Base-by-base conservation (phyloP, 768 basidiomycete species). In the Mrakia hoshinonis region DNA sequence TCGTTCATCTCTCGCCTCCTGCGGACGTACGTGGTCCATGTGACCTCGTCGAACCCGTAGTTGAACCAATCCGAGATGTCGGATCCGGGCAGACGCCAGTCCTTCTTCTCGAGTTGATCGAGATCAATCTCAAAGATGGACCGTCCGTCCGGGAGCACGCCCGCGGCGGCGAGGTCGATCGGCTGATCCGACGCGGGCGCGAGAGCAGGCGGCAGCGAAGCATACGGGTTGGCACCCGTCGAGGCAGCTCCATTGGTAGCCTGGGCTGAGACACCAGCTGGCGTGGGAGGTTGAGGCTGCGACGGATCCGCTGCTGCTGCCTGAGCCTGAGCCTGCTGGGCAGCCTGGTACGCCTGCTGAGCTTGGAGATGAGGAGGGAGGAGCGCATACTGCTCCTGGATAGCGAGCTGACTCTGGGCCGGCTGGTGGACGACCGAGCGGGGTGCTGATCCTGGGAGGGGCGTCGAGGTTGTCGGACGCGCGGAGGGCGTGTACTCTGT, bases 31-130 rank as follows among this genome's bases (percentile, higher is more conserved):
- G 87, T 88, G 77, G 92, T 90, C 92, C 93, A 99, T 43, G 89
- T 90, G 20, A 91, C 84, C 80, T 99, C 96, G 79, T 99, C 96
- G 77, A 98, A 98, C 0, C 96, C 96, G 75, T 96, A 98, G 80
- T 99, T 98, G 81, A 99, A 99, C 89, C 93, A 99, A 81, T 97
- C 94, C 75, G 90, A 89, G 73, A 96, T 83, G 81, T 96, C 92
- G 4, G 90, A 87, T 43, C 96, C 96, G 10, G 93, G 89, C 71
- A 87, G 81, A 73, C 96, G 83, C 96, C 96, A 99, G 4, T 88
- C 87, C 77, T 95, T 95, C 73, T 91, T 89, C 11, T 84, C 81
- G 82, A 89, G 83, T 34, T 86, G 85, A 55, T 79, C 83, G 62
- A 95, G 76, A 77, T 96, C 94, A 34, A 92, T 84, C 68, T 96